Evolutionary conservation across 2,329 filamentous ascomycete genomes (phyloP).

Genomic region (Pseudopithomyces maydicus): DNA sequence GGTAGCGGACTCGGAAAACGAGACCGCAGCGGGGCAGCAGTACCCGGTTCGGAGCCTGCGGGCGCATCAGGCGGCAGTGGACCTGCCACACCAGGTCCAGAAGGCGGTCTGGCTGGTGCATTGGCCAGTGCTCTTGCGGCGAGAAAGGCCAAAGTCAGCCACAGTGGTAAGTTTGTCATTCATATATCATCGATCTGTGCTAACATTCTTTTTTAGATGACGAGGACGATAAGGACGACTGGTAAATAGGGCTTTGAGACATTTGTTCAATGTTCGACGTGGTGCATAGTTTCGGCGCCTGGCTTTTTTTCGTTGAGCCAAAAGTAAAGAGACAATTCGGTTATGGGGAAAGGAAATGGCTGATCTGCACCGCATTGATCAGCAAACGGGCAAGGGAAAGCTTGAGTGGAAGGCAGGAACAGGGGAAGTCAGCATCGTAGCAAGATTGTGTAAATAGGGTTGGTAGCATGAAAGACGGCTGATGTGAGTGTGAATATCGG

Average conservation of each 20-base stretch:
- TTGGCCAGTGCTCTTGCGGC: constrained; percentile 83
- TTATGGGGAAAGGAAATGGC: no score
- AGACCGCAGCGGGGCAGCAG: constrained; percentile 70
- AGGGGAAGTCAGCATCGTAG: background rate
- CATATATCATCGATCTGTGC: constrained; percentile 15
- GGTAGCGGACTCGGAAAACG: constrained; percentile 70
- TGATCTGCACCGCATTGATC: no score
- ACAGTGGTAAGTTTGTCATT: constrained; percentile 71
- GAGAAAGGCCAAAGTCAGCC: constrained; percentile 91
- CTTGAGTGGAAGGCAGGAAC: no score
- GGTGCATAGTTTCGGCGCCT: no score
- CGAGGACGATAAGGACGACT: constrained; percentile 77
- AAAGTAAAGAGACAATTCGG: no score
- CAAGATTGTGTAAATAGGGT: no score
- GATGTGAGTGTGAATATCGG: no score
- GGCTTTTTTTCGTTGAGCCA: no score
- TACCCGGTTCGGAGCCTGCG: constrained; percentile 56
- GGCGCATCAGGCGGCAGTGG: constrained; percentile 56
- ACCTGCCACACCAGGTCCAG: constrained; percentile 29
- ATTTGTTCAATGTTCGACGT: no score
- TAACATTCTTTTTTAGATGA: constrained; percentile 65
- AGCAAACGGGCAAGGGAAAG: no score
- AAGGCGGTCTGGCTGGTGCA: constrained; percentile 52
- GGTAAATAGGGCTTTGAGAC: constrained; percentile 49
- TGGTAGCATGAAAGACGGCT: no score